phyloP scores from a whole-genome alignment of 805 yeast genomes.

The Yarrowia keelungensis region DNA sequence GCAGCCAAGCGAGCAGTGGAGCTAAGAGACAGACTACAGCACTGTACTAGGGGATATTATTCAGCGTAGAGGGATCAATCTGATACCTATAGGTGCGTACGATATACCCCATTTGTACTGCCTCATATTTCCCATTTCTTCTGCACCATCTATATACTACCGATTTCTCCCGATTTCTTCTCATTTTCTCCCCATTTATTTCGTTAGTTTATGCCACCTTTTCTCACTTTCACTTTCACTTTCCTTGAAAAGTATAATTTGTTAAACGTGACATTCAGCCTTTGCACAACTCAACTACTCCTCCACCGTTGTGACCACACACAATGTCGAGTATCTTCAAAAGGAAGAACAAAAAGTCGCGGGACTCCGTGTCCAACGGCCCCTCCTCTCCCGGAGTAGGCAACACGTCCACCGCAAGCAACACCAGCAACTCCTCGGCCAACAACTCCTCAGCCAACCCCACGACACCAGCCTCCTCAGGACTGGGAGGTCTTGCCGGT shows the following conservation, averaged over 20 bases:
- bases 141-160: not conserved
- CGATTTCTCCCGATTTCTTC: too few relatives aligned
- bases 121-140: too few relatives aligned
- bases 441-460: too few relatives aligned
- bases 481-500: not conserved
- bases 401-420: too few relatives aligned
- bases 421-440: too few relatives aligned
- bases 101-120: too few relatives aligned
- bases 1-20: not conserved
- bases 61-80: not conserved
- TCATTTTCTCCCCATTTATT: too few relatives aligned
- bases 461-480: not conserved
- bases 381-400: slow-evolving; percentile 7
- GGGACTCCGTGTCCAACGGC: slow-evolving; percentile 24
- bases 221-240: not conserved
- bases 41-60: too few relatives aligned
- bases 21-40: not conserved
- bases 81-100: too few relatives aligned
- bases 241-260: slow-evolving; percentile 15
- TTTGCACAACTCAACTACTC: not conserved
- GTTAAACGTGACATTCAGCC: not conserved
- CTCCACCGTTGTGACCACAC: not conserved
- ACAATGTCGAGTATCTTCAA: slow-evolving; percentile 39
- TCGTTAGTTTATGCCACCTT: too few relatives aligned
- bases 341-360: slow-evolving; percentile 38